Evolutionary conservation across 1,284 basidiomycete genomes (phyloP).

Genomic region (Ustilago sp.): DNA sequence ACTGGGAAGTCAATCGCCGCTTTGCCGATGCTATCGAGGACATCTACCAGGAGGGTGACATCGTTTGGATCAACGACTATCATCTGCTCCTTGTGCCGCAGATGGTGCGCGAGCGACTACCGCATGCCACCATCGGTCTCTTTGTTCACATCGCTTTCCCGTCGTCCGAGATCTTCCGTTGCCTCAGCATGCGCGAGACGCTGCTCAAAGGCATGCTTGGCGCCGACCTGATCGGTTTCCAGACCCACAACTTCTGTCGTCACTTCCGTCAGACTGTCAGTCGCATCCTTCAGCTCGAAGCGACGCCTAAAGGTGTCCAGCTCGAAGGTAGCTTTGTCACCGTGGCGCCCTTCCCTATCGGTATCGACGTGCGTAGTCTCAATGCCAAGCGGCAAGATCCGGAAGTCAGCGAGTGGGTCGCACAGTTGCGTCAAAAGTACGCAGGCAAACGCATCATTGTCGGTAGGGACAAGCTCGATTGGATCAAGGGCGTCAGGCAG

Average conservation of each 20-base stretch:
- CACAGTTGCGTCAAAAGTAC: conserved; percentile 81
- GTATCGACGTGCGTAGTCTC: conserved; percentile 82
- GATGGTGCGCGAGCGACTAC: conserved; percentile 77
- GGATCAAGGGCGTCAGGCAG: conserved; percentile 84
- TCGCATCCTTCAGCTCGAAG: conserved; percentile 82
- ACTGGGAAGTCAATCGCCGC: conserved; percentile 82
- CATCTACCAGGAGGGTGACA: conserved; percentile 82
- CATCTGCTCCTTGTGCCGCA: conserved; percentile 85
- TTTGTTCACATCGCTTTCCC: conserved; percentile 91
- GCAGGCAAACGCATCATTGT: conserved; percentile 86
- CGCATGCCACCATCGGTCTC: conserved; percentile 82
- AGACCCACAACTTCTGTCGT: conserved; percentile 77
- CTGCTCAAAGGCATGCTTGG: conserved; percentile 81
- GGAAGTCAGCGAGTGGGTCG: conserved; percentile 84
- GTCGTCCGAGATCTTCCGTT: conserved; percentile 86
- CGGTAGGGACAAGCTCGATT: conserved; percentile 87
- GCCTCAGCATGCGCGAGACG: conserved; percentile 74
- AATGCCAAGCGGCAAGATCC: conserved; percentile 79
- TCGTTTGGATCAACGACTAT: conserved; percentile 74
- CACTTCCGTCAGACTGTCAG: conserved; percentile 78
- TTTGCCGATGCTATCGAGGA: conserved; percentile 83
- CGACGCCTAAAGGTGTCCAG: conserved; percentile 84
- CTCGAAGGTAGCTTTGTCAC: conserved; percentile 76
- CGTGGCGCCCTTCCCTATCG: conserved; percentile 88
- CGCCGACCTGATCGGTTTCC: conserved; percentile 81